phyloP scores from a whole-genome alignment of 345 rosid genomes.

The Hibiscus mutabilis region DNA sequence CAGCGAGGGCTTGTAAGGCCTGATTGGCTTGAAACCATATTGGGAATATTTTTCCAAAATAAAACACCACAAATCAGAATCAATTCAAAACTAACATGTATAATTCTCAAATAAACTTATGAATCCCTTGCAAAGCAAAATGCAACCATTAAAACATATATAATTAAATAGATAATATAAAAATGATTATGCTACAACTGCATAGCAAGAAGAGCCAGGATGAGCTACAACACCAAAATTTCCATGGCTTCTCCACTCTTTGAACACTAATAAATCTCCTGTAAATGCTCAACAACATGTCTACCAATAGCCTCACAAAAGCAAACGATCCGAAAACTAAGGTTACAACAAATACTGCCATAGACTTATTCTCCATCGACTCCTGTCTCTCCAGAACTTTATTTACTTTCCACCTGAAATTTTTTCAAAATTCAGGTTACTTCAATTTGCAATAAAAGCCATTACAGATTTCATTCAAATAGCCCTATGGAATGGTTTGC shows the following conservation, averaged over 20 bases:
- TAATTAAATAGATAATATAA: conserved; percentile 41
- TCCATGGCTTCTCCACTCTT: conserved; percentile 32
- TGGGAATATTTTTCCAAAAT: not conserved
- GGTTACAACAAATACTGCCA: conserved; percentile 53
- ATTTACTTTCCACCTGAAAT: conserved; percentile 47
- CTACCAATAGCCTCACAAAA: conserved; percentile 37
- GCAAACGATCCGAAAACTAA: conserved; percentile 51
- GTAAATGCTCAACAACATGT: conserved; percentile 32
- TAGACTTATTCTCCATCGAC: conserved; percentile 76
- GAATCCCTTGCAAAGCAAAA: not conserved
- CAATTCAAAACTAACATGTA: not conserved
- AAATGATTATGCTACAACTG: conserved; percentile 38
- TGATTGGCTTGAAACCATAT: not conserved
- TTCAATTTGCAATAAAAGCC: too few relatives aligned
- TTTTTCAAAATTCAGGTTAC: not conserved
- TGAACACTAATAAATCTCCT: conserved; percentile 18
- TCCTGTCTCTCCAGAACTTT: conserved; percentile 39
- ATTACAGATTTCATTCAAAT: not conserved
- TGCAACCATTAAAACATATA: not conserved
- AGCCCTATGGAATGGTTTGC: not conserved
- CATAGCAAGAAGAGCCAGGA: conserved; percentile 50
- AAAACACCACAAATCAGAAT: not conserved
- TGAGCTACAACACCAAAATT: conserved; percentile 50
- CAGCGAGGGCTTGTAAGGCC: not conserved
- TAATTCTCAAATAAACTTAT: not conserved